A percentile compares a stretch with the other conserved stretches of the same genome.
Evolutionary conservation across 140 eudicot species (phyloP).

Genomic region (Flaveria floridana): DNA sequence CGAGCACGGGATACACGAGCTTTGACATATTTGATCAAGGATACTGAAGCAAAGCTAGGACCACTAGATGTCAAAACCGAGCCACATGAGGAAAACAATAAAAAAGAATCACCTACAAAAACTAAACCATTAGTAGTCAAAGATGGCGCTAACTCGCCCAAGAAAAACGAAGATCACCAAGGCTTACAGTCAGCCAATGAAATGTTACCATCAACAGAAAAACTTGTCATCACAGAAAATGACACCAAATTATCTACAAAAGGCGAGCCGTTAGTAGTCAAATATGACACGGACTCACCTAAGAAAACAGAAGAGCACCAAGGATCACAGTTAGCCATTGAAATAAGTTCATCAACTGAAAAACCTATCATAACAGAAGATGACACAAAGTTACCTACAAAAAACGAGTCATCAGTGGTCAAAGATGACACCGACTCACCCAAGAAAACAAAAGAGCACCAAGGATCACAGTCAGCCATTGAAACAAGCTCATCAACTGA

Average conservation of each 20-base stretch:
- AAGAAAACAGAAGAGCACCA: constrained; percentile 25
- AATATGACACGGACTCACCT: constrained; percentile 27
- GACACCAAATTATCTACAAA: constrained; percentile 21
- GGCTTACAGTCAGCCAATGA: constrained; percentile 16
- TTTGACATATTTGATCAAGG: constrained; percentile 53
- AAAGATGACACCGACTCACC: constrained; percentile 27
- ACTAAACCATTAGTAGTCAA: constrained; percentile 20
- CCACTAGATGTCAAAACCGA: constrained; percentile 43
- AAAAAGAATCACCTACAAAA: constrained; percentile 29
- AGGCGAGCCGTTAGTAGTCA: constrained; percentile 14
- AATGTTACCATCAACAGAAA: constrained; percentile 19
- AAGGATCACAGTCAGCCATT: constrained; percentile 13
- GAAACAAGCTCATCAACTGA: constrained; percentile 12
- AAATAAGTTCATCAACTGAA: constrained; percentile 10
- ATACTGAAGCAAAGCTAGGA: constrained; percentile 67
- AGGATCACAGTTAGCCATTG: constrained; percentile 5
- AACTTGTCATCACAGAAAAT: constrained; percentile 18
- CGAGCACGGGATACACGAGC: constrained; percentile 72
- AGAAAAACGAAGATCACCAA: constrained; percentile 26
- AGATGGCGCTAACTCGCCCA: constrained; percentile 21
- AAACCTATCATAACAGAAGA: constrained; percentile 22
- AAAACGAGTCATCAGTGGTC: constrained; percentile 19
- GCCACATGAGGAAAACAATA: constrained; percentile 12
- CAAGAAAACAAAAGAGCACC: constrained; percentile 25
- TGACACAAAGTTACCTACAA: constrained; percentile 19